Percentiles rank a stretch among this genome's conserved stretches.
These are phyloP conservation scores for Penicillium verrucosum DNA, from an alignment of 2,329 filamentous ascomycete genomes.

Conservation along the genomic window DNA sequence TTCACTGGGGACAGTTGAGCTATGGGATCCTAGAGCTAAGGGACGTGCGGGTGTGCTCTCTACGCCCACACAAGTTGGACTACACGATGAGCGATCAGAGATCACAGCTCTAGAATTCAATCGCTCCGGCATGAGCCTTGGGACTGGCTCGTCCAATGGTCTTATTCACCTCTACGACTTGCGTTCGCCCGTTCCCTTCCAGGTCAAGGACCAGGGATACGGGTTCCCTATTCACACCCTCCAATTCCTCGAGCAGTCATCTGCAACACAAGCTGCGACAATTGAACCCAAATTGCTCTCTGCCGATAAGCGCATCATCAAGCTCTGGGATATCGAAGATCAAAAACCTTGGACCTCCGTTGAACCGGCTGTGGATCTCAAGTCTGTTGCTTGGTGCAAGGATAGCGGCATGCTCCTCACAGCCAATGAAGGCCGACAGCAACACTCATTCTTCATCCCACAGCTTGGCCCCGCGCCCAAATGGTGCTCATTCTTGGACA, in stretches of 20 bases:
- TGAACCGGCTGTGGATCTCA: conserved; percentile 90
- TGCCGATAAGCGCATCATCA: conserved; percentile 92
- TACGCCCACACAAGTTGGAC: conserved; percentile 46
- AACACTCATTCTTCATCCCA: conserved; percentile 92
- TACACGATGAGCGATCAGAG: conserved; percentile 50
- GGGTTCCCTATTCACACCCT: conserved; percentile 89
- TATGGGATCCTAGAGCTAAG: conserved; percentile 88
- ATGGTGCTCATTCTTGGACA: conserved; percentile 97
- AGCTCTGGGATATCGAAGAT: conserved; percentile 83
- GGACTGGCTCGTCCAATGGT: conserved; percentile 82
- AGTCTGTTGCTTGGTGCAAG: conserved; percentile 88
- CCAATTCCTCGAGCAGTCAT: conserved; percentile 62
- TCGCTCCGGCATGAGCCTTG: conserved; percentile 76
- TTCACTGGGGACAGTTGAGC: conserved; percentile 90
- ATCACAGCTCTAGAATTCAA: conserved; percentile 88
- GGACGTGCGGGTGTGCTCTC: conserved; percentile 75
- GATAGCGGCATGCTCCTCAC: conserved; percentile 93
- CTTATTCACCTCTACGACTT: conserved; percentile 89
- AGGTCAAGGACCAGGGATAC: conserved; percentile 95
- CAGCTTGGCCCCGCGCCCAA: conserved; percentile 88
- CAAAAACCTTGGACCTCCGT: conserved; percentile 93
- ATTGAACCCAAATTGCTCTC: conserved; percentile 75
- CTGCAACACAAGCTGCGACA: conserved; percentile 67
- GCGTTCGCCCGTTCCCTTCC: conserved; percentile 76
- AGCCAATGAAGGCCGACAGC: conserved; percentile 92